Evolutionary conservation across 257 asterid species (phyloP), one percentile per base, ranked within the genome.

Genomic region (Anisodus tanguticus): DNA sequence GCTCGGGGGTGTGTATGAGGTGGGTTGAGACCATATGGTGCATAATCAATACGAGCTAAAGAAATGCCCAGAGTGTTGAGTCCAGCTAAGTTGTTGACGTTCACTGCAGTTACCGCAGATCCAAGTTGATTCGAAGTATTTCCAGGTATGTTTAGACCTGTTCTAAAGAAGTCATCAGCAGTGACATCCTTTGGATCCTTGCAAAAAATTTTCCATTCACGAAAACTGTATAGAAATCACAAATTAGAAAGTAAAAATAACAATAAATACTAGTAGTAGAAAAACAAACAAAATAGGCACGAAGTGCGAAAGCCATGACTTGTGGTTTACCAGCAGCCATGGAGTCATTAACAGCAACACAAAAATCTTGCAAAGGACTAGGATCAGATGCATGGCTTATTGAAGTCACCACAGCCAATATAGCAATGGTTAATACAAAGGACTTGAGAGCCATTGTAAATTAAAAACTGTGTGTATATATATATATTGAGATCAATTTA

Each of bases 1-100:
- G 11, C 60, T 74, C 80, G 11, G 4, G 80, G 80, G 3, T 74
- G 80, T 0, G n/a, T 72, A 4, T 72, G 80, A 4, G 80, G 80
- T 3, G 80, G 80, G 60, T 72, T 72, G 80, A 72, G 19, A 47
- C 80, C 80, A 3, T 72, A 47, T 19, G 80, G 80, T 72, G 80
- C 80, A 19, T 47, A 72, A 11, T 72, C 80, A 10, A 72, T 72
- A 72, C 80, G 80, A 19, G 0, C 80, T 47, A 72, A 19, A 0
- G 80, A 72, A 10, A 72, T 49, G 19, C 80, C 80, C 16, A 47
- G 2, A 5, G 80, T 72, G 11, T 72, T 72, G 1, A 72, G 80
- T 3, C 80, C 80, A 2, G 80, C 19, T 19, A 72, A 72, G 6
- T 72, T 47, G 1, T 2, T 5, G n/a, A 72, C 60, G 1, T 72